A percentile compares a stretch with the other conserved stretches of the same genome.
Evolutionary conservation across 2,329 filamentous ascomycete genomes (phyloP).

Genomic region (Talaromyces piceae): DNA sequence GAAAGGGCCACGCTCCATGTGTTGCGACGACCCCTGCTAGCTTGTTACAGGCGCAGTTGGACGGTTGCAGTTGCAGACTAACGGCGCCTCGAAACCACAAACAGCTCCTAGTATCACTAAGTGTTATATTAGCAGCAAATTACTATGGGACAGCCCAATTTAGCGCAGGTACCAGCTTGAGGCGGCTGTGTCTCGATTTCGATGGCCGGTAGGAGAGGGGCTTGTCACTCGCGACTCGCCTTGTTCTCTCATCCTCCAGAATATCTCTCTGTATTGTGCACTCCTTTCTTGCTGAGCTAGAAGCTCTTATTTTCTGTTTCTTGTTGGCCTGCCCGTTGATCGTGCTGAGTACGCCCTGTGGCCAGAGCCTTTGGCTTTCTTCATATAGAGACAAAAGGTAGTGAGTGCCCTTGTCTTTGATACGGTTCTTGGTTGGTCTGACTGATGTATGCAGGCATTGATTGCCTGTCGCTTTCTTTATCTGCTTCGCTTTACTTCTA

Average conservation of each 20-base stretch:
- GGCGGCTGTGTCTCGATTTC: neutral
- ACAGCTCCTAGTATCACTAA: neutral
- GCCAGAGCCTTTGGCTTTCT: neutral
- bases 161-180: conserved; percentile 1
- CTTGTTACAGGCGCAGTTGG: conserved; percentile 4
- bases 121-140: neutral
- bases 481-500: no score
- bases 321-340: conserved; percentile 9
- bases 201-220: neutral
- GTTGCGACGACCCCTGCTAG: conserved; percentile 5
- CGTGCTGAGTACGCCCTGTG: neutral
- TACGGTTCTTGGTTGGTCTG: neutral
- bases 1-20: neutral
- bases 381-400: neutral
- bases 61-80: neutral
- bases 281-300: conserved; percentile 11
- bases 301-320: conserved; percentile 9
- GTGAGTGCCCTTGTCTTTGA: neutral
- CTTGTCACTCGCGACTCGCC: neutral
- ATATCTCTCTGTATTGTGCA: conserved; percentile 1
- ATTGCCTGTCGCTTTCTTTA: conserved; percentile 9
- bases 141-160: neutral
- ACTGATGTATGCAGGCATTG: conserved; percentile 11
- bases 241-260: conserved; percentile 1
- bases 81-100: neutral